Conservation (phyloP, 2,329 filamentous ascomycete genomes). For the Sporothrix variecibatus region DNA sequence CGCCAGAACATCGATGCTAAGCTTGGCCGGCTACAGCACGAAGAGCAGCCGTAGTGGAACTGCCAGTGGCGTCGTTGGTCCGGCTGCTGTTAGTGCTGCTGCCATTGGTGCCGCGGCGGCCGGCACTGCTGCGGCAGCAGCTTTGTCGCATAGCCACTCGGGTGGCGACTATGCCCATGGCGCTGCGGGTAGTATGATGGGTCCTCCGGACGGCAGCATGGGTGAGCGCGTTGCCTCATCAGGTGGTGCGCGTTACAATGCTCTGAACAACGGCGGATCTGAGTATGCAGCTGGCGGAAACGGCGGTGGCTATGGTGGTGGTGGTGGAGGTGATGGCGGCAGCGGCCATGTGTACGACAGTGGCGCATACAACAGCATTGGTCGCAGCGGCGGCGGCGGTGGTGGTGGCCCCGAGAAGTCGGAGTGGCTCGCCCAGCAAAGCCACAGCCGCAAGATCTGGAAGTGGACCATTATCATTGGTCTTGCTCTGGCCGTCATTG, state of each 20-base stretch:
- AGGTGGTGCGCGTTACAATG: constrained; percentile 51
- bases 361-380: constrained; percentile 36
- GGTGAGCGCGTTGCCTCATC: constrained; percentile 17
- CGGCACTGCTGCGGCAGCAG: constrained; percentile 27
- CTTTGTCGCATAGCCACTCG: constrained; percentile 39
- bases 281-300: background rate
- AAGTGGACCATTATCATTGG: constrained; percentile 68
- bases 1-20: constrained; percentile 61
- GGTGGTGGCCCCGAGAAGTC: constrained; percentile 59
- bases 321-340: background rate
- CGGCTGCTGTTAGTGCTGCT: constrained; percentile 37
- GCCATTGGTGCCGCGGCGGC: constrained; percentile 37
- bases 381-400: constrained; percentile 36
- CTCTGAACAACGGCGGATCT: constrained; percentile 45
- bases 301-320: background rate
- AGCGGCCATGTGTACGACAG: constrained; percentile 5
- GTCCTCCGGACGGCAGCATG: background rate
- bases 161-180: background rate
- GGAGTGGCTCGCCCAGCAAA: constrained; percentile 63
- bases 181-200: background rate
- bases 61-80: constrained; percentile 11
- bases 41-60: constrained; percentile 38
- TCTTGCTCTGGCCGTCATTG: constrained; percentile 66
- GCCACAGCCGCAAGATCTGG: constrained; percentile 63
- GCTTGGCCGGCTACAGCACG: constrained; percentile 52